Percentiles rank a stretch among this genome's conserved stretches.
phyloP scores from a whole-genome alignment of 176 grass and related monocot species.

The Musa schizocarpa region DNA sequence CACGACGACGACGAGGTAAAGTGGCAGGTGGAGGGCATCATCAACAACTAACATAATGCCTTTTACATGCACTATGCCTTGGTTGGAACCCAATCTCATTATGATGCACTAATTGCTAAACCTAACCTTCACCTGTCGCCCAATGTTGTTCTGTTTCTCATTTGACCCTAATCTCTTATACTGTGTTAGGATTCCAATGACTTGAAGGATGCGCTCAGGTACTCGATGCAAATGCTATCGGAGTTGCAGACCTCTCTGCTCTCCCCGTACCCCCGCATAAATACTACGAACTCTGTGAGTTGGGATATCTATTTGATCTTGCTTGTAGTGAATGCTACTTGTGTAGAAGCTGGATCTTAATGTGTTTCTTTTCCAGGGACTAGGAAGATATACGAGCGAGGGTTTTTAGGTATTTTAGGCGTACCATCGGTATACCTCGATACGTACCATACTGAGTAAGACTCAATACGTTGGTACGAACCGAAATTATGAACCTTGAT shows the following conservation, averaged over 20 bases:
- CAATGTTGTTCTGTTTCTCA: not conserved
- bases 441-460: no score
- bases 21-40: conserved; percentile 94
- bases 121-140: not conserved
- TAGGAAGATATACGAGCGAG: conserved; percentile 44
- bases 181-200: conserved; percentile 72
- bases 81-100: conserved; percentile 22
- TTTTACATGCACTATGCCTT: conserved; percentile 97
- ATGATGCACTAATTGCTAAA: conserved; percentile 16
- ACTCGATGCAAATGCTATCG: conserved; percentile 96
- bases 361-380: conserved; percentile 7
- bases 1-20: conserved; percentile 68
- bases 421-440: no score
- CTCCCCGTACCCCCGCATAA: conserved; percentile 53
- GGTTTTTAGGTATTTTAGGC: no score
- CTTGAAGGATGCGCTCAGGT: conserved; percentile 94
- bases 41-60: conserved; percentile 88
- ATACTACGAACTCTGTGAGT: conserved; percentile 95
- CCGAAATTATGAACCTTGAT: no score
- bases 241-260: conserved; percentile 89
- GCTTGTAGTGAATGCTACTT: not conserved
- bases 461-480: no score
- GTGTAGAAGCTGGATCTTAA: conserved; percentile 14
- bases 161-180: not conserved
- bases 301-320: not conserved